Conservation (phyloP, 2,329 filamentous ascomycete genomes). For the Amphichorda felina region DNA sequence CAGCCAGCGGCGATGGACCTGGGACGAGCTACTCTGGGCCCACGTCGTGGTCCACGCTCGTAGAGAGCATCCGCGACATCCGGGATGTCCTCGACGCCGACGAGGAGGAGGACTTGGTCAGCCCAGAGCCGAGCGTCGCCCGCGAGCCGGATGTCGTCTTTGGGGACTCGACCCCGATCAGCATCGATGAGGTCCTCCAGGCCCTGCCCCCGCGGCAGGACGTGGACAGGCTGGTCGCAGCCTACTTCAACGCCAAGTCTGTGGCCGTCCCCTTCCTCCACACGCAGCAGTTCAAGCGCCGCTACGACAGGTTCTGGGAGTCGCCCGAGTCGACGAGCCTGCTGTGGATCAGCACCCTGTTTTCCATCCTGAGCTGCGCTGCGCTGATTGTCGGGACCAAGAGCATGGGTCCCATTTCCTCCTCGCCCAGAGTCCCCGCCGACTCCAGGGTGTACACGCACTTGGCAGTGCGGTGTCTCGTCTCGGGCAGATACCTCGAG, state of each 20-base stretch:
- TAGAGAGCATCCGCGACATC: conserved; percentile 29
- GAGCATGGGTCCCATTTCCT: conserved; percentile 8
- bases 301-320: conserved; percentile 35
- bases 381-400: conserved; percentile 18
- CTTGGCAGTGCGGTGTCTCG: conserved; percentile 31
- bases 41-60: conserved; percentile 28
- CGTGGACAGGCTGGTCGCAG: conserved; percentile 20
- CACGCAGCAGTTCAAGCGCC: conserved; percentile 30
- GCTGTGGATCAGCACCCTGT: conserved; percentile 38
- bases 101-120: conserved; percentile 5
- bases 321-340: conserved; percentile 24
- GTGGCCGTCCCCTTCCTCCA: conserved; percentile 25
- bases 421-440: neutral
- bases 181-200: conserved; percentile 17
- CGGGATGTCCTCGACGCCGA: conserved; percentile 19
- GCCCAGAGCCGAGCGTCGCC: neutral
- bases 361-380: conserved; percentile 31
- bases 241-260: conserved; percentile 27
- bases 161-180: conserved; percentile 12
- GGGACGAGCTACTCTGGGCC: conserved; percentile 17
- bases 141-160: conserved; percentile 19
- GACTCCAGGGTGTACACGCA: conserved; percentile 18
- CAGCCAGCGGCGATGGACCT: conserved; percentile 3
- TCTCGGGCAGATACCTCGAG: conserved; percentile 34
- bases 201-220: conserved; percentile 22